phyloP scores from a whole-genome alignment of 2,329 filamentous ascomycete genomes.

The Akanthomyces lecanii region DNA sequence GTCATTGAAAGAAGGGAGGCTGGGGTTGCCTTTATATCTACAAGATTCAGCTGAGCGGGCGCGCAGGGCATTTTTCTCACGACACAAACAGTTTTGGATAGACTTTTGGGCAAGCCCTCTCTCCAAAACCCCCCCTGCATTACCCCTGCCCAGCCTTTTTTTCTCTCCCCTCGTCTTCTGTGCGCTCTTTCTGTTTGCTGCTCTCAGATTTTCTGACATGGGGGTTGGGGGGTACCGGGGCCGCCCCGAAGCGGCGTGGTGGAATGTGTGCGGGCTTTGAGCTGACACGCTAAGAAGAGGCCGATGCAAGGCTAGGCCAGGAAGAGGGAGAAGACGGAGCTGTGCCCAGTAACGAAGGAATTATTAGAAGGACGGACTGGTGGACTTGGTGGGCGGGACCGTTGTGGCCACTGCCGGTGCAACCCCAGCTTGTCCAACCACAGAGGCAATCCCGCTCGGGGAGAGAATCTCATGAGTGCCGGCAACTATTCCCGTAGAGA shows the following conservation, averaged over 20 bases:
- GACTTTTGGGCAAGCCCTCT: background rate
- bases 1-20: background rate
- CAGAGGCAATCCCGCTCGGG: too few species aligned
- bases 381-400: too few species aligned
- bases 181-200: background rate
- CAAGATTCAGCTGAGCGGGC: too few species aligned
- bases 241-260: background rate
- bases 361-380: too few species aligned
- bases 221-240: background rate
- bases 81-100: too few species aligned
- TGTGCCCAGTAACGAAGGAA: too few species aligned
- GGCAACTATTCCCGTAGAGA: too few species aligned
- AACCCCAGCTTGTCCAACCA: too few species aligned
- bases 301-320: background rate
- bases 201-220: background rate
- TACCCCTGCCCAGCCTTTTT: background rate
- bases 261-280: background rate
- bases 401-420: too few species aligned
- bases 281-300: background rate
- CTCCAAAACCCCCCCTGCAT: background rate
- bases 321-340: too few species aligned
- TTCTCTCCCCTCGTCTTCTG: background rate
- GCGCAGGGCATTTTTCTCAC: too few species aligned
- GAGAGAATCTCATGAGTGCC: too few species aligned
- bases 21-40: background rate